phyloP scores from a whole-genome alignment of 129 eudicot species.

The Tanacetum coccineum region DNA sequence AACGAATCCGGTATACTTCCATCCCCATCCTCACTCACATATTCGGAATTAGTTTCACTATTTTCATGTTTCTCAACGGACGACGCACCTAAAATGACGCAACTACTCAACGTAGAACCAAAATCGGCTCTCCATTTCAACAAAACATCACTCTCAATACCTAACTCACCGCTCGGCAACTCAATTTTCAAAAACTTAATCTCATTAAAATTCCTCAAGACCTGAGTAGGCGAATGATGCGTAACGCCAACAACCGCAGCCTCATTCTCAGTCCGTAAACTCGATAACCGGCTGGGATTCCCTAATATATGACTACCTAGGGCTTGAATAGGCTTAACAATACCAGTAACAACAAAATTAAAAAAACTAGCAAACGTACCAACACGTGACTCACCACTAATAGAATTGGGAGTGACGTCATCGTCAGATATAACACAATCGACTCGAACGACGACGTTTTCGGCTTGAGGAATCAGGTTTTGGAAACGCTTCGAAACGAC shows the following conservation, averaged over 20 bases:
- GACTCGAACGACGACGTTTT: constrained; percentile 76
- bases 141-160: constrained; percentile 76
- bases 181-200: constrained; percentile 56
- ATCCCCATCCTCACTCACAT: constrained; percentile 38
- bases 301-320: constrained; percentile 20
- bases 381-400: constrained; percentile 43
- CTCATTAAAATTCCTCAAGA: constrained; percentile 67
- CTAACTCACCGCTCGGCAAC: constrained; percentile 84
- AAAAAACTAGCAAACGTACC: constrained; percentile 50
- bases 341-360: constrained; percentile 39
- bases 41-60: not conserved
- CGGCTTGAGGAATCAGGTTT: constrained; percentile 72
- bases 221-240: constrained; percentile 93
- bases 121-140: constrained; percentile 90
- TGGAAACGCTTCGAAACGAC: constrained; percentile 67
- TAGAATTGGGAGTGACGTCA: constrained; percentile 30
- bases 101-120: constrained; percentile 81
- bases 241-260: constrained; percentile 53
- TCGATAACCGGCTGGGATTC: constrained; percentile 36
- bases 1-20: constrained; percentile 87
- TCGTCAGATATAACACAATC: constrained; percentile 97
- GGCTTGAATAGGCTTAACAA: constrained; percentile 73
- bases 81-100: constrained; percentile 86
- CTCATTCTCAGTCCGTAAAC: constrained; percentile 21
- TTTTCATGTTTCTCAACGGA: constrained; percentile 33